These are phyloP conservation scores for Lanzia echinophila DNA, from an alignment of 2,329 filamentous ascomycete genomes.

Conservation along the genomic window DNA sequence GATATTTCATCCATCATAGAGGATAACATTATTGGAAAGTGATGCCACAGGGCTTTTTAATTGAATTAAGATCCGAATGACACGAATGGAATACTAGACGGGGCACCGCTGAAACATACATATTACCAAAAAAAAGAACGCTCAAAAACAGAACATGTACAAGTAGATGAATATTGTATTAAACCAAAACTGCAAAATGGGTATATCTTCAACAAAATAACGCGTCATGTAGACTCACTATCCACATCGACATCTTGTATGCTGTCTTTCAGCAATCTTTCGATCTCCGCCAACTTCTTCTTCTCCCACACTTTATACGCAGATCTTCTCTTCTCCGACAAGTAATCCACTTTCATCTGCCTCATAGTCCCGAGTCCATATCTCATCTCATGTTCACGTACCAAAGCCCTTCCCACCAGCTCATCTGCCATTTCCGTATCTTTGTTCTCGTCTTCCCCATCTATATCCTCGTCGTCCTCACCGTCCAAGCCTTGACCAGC, in stretches of 20 bases:
- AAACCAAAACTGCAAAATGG: not conserved
- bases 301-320: constrained; percentile 62
- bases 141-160: not conserved
- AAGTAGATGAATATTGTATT: not conserved
- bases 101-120: too few species aligned
- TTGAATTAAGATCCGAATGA: too few species aligned
- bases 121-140: not conserved
- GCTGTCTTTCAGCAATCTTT: constrained; percentile 30
- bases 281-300: constrained; percentile 49
- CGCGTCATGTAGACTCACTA: constrained; percentile 2
- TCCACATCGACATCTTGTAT: constrained; percentile 6
- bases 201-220: not conserved
- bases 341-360: constrained; percentile 65
- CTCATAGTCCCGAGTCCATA: constrained; percentile 53
- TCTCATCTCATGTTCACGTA: constrained; percentile 16
- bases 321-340: constrained; percentile 55
- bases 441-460: constrained; percentile 28
- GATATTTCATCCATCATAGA: too few species aligned
- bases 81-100: too few species aligned
- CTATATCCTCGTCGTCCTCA: constrained; percentile 25
- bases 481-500: too few species aligned
- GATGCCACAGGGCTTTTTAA: too few species aligned
- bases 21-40: too few species aligned
- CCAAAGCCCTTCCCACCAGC: constrained; percentile 17
- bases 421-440: constrained; percentile 30